Percentiles rank a stretch among this genome's conserved stretches.
Conservation (phyloP, 2,329 filamentous ascomycete species). For the Lasiodiplodia gonubiensis region DNA sequence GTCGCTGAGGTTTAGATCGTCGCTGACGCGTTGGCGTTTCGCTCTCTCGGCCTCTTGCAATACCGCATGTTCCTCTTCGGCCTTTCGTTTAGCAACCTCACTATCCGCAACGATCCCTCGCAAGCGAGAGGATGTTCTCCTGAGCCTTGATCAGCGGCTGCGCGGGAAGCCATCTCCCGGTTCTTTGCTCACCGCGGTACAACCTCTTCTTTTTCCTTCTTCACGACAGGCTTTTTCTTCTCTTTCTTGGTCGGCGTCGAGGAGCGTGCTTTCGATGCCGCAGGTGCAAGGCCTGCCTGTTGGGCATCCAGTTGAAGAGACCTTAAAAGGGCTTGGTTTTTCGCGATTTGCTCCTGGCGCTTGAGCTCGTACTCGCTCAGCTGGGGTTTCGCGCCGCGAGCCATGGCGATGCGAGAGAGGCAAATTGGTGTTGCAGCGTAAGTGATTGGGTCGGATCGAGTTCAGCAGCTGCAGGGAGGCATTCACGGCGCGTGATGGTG, state of each 20-base stretch:
- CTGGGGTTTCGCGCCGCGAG: slow-evolving; percentile 50
- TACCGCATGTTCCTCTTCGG: slow-evolving; percentile 66
- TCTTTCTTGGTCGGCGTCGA: slow-evolving; percentile 54
- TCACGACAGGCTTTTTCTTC: slow-evolving; percentile 46
- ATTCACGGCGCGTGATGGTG: background rate
- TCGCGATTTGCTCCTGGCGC: slow-evolving; percentile 82
- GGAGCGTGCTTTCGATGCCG: slow-evolving; percentile 56
- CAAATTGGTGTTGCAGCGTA: background rate
- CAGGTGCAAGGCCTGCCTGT: slow-evolving; percentile 70
- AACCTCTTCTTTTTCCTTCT: slow-evolving; percentile 64
- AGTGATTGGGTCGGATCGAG: background rate
- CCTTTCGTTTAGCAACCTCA: slow-evolving; percentile 71
- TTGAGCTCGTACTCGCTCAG: slow-evolving; percentile 88
- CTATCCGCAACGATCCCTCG: slow-evolving; percentile 69
- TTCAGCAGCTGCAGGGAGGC: background rate
- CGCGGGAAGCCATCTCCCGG: background rate
- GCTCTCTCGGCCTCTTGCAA: slow-evolving; percentile 62
- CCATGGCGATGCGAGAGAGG: slow-evolving; percentile 37
- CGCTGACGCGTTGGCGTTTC: slow-evolving; percentile 69
- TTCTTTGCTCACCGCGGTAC: slow-evolving; percentile 53
- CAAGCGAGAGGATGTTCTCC: slow-evolving; percentile 64
- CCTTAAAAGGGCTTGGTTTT: slow-evolving; percentile 81
- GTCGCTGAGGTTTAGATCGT: slow-evolving; percentile 73
- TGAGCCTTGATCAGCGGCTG: background rate
- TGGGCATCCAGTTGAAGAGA: slow-evolving; percentile 72